Evolutionary conservation across 176 grass and related monocot species (phyloP).

Genomic region (Typha latifolia): DNA sequence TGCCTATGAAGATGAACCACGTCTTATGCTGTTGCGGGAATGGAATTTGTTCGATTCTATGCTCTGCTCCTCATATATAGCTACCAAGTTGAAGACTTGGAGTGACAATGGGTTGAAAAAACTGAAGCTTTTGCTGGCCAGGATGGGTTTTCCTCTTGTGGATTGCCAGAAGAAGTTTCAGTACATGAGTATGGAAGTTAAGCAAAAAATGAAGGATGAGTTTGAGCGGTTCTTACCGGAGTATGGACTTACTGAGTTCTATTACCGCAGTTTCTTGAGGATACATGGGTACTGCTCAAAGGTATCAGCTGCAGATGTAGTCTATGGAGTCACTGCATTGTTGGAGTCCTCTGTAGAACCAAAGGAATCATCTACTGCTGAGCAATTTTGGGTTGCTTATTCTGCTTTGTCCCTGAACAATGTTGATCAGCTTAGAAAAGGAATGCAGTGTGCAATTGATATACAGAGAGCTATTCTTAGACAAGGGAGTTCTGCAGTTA

Average conservation of each 20-base stretch:
- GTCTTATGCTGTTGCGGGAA: conserved; percentile 70
- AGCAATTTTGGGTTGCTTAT: conserved; percentile 77
- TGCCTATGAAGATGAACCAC: conserved; percentile 80
- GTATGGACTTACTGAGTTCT: conserved; percentile 83
- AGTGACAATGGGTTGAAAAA: conserved; percentile 92
- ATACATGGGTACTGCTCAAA: conserved; percentile 73
- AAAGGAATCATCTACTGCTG: conserved; percentile 36
- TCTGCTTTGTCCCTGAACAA: conserved; percentile 66
- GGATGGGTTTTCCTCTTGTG: conserved; percentile 75
- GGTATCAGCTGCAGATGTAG: conserved; percentile 86
- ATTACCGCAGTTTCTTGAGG: conserved; percentile 72
- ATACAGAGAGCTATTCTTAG: conserved; percentile 74
- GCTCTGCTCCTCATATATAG: conserved; percentile 82
- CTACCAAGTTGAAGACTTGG: conserved; percentile 83
- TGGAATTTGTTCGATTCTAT: conserved; percentile 91
- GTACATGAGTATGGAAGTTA: conserved; percentile 96
- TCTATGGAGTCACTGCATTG: conserved; percentile 72
- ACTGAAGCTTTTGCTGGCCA: conserved; percentile 72
- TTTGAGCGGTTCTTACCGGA: conserved; percentile 78
- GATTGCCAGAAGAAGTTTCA: conserved; percentile 91
- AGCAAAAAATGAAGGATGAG: conserved; percentile 77
- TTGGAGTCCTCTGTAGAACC: conserved; percentile 33
- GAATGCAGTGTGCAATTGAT: conserved; percentile 74
- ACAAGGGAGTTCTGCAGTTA: conserved; percentile 79
- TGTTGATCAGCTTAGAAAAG: conserved; percentile 57